These are phyloP conservation scores for Raddia distichophylla DNA, from an alignment of 176 grass and related monocot species.

Conservation along the genomic window DNA sequence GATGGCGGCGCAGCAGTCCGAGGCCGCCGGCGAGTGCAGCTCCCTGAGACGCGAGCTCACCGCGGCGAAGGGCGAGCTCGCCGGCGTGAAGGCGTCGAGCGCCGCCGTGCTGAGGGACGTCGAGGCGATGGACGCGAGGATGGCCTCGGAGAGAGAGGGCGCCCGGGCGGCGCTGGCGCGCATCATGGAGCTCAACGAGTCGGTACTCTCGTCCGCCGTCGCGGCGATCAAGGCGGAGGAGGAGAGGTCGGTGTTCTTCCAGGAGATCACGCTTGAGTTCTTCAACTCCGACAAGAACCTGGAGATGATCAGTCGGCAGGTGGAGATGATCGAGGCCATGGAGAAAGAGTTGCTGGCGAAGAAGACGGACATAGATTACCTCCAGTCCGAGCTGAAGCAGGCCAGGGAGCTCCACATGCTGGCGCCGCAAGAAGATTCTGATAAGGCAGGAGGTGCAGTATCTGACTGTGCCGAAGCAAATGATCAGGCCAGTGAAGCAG, in stretches of 20 bases:
- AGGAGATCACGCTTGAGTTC: slow-evolving; percentile 40
- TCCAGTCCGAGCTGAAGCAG: slow-evolving; percentile 39
- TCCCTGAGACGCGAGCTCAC: slow-evolving; percentile 37
- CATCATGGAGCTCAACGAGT: slow-evolving; percentile 42
- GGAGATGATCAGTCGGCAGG: slow-evolving; percentile 27
- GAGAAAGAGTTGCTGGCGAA: slow-evolving; percentile 49
- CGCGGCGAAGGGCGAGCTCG: slow-evolving; percentile 29
- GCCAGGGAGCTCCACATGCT: slow-evolving; percentile 21
- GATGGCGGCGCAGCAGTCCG: slow-evolving; percentile 23
- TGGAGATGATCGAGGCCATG: slow-evolving; percentile 30
- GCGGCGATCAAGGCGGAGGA: slow-evolving; percentile 48
- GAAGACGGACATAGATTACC: slow-evolving; percentile 45
- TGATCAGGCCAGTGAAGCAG: background rate
- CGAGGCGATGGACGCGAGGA: slow-evolving; percentile 33
- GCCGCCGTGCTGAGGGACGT: slow-evolving; percentile 27
- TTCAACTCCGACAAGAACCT: slow-evolving; percentile 6
- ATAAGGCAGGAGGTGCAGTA: background rate
- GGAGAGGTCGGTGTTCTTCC: slow-evolving; percentile 53
- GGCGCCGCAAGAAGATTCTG: background rate
- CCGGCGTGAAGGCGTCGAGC: slow-evolving; percentile 26
- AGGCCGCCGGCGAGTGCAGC: slow-evolving; percentile 24
- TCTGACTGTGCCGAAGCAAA: background rate
- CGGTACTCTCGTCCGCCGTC: slow-evolving; percentile 35
- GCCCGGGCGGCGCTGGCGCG: slow-evolving; percentile 25
- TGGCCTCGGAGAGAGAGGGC: slow-evolving; percentile 33